Base-by-base conservation (phyloP, 768 basidiomycete genomes). In the Paxillus involutus region DNA sequence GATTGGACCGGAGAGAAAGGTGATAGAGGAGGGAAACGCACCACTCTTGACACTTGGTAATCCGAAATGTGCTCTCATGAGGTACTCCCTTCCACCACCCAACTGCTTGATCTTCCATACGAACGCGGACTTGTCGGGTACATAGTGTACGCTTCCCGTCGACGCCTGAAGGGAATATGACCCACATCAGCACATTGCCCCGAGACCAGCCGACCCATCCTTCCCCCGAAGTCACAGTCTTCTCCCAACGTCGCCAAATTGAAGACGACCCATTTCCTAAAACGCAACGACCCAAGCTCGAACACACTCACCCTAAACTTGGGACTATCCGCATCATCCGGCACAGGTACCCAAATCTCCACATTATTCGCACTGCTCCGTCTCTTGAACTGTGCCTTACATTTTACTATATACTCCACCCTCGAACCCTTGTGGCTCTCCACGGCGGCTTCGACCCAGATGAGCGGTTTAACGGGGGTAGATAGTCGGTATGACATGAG, bases 31-130 rank as follows among this genome's bases (percentile, higher is more conserved):
- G 37, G 13, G 13, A 10, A 9, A 76, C 91, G 40, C 52, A 93
- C 95, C 94, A 63, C 80, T 90, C 66, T 87, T 86, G 14, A 98
- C 97, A 62, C 90, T 92, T 0, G 97, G 97, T 42, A 99, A 75
- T 46, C 95, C 95, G 70, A 98, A 98, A 68, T 98, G 97, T 0
- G 97, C 97, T 11, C 97, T 82, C 96, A 98, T 98, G 51, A 98
- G 80, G 74, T 95, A 98, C 68, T 99, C 97, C 37, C 93, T 84
- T 36, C 92, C 92, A 6, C 97, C 97, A 5, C 92, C 95, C 0
- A 99, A 81, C 68, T 96, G 93, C 71, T 98, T 98, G 73, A 99
- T 98, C 74, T 98, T 98, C 97, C 97, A 98, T 1, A 98, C 91
- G 65, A 98, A 98, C 2, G 94, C 94, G 16, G 93, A 93, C 71